Conservation (phyloP, 2,329 filamentous ascomycete genomes). For the Colletotrichum sansevieriae region DNA sequence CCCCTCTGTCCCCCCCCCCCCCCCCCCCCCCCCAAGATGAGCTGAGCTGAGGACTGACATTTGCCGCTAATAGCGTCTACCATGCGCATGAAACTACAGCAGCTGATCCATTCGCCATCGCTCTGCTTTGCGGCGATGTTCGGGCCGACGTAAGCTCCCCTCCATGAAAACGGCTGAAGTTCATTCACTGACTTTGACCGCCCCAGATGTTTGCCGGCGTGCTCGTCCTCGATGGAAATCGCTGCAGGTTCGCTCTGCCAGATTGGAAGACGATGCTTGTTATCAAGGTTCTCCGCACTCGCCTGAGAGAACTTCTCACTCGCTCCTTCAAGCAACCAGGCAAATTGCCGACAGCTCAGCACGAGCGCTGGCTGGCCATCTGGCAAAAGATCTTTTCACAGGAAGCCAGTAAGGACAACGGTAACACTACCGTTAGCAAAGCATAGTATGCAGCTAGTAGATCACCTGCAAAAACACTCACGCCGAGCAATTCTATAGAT, state of each 20-base stretch:
- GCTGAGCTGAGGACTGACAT: constrained; percentile 44
- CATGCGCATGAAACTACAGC: constrained; percentile 92
- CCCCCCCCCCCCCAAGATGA: no score
- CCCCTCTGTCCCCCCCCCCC: no score
- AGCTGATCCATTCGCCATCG: constrained; percentile 84
- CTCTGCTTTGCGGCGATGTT: constrained; percentile 88
- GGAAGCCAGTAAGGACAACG: constrained; percentile 56
- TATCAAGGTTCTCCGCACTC: constrained; percentile 82
- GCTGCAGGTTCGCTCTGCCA: constrained; percentile 83
- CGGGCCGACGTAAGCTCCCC: constrained; percentile 78
- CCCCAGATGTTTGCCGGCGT: constrained; percentile 87
- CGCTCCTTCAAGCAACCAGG: constrained; percentile 77
- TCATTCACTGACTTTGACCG: constrained; percentile 24
- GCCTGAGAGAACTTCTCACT: constrained; percentile 81
- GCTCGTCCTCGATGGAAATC: constrained; percentile 87
- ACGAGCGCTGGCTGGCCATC: constrained; percentile 79
- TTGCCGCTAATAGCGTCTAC: constrained; percentile 72
- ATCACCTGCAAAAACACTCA: neutral
- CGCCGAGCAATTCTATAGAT: no score
- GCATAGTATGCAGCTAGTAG: constrained; percentile 40
- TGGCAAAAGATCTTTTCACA: constrained; percentile 79
- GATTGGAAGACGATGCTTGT: constrained; percentile 94
- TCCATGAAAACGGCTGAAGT: neutral
- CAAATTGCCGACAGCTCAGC: constrained; percentile 72
- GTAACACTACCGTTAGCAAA: constrained; percentile 47